Conservation (phyloP, 1,284 basidiomycete species). For the Cerioporus squamosus region DNA sequence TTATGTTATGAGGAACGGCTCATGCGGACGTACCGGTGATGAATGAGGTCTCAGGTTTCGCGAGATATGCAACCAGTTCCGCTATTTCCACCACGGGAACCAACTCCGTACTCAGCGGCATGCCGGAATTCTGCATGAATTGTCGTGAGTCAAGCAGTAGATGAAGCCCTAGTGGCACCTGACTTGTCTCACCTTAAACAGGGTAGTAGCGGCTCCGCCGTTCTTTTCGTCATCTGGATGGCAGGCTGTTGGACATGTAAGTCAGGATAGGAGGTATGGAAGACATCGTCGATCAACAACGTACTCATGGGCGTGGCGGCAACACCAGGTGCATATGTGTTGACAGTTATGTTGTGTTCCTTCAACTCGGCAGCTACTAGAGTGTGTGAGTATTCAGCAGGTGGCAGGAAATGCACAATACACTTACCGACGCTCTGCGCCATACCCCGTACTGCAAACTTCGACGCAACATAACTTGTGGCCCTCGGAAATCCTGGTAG, state of each 20-base stretch:
- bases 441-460: conserved; percentile 39
- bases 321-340: conserved; percentile 32
- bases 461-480: conserved; percentile 31
- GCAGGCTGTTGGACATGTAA: conserved; percentile 3
- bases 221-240: conserved; percentile 27
- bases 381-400: neutral
- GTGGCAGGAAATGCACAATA: neutral
- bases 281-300: neutral
- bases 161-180: neutral
- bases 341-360: conserved; percentile 31
- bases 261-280: neutral
- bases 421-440: conserved; percentile 35
- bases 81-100: conserved; percentile 22
- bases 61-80: conserved; percentile 28
- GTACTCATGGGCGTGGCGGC: conserved; percentile 29
- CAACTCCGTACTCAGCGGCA: conserved; percentile 3
- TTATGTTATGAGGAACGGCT: neutral
- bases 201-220: conserved; percentile 23
- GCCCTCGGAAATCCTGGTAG: conserved; percentile 16
- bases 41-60: conserved; percentile 27
- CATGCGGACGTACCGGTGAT: conserved; percentile 23
- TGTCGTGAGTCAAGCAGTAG: neutral
- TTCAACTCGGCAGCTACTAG: conserved; percentile 23
- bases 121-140: conserved; percentile 12
- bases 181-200: conserved; percentile 15